Evolutionary conservation across 768 basidiomycete species (phyloP), one percentile per base, ranked within the genome.

Genomic region (Kwoniella shandongensis): DNA sequence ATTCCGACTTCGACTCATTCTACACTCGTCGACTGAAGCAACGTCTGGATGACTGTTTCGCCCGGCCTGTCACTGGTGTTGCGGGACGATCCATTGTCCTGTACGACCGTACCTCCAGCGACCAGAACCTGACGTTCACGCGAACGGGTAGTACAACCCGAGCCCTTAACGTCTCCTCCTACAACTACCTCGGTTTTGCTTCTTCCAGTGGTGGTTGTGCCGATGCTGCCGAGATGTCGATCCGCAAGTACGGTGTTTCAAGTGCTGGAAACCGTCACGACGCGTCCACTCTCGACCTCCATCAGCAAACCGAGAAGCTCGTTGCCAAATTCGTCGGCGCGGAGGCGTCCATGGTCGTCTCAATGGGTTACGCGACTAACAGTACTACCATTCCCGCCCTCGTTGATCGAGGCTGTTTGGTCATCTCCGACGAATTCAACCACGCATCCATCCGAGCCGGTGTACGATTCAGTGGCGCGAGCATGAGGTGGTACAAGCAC

Each of bases 171-270:
- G 88, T 98, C 64, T 93, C 92, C 0, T 96, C 91, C 7, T 99
- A 99, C 81, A 99, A 98, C 79, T 99, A 98, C 75, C 90, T 99
- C 68, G 96, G 96, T 3, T 99, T 99, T 72, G 96, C 94, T 0
- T 91, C 94, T 73, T 88, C 87, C 15, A 83, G 84, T 2, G 96
- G 96, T 13, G 88, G 89, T 5, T 96, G 92, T 73, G 90, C 96
- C 7, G 96, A 98, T 71, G 90, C 89, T 4, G 93, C 91, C 7
- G 91, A 93, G 72, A 87, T 88, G 61, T 79, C 82, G 18, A 84
- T 98, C 75, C 81, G 80, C 61, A 84, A 85, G 3, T 93, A 92
- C 70, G 94, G 94, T 23, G 78, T 92, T 17, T 84, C 86, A 2
- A 79, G 86, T 0, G 86, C 85, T 55, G 91, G 90, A 23, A 70